Evolutionary conservation across 257 asterid species (phyloP), one percentile per base, ranked within the genome.

Genomic region (Verbascum thapsus): DNA sequence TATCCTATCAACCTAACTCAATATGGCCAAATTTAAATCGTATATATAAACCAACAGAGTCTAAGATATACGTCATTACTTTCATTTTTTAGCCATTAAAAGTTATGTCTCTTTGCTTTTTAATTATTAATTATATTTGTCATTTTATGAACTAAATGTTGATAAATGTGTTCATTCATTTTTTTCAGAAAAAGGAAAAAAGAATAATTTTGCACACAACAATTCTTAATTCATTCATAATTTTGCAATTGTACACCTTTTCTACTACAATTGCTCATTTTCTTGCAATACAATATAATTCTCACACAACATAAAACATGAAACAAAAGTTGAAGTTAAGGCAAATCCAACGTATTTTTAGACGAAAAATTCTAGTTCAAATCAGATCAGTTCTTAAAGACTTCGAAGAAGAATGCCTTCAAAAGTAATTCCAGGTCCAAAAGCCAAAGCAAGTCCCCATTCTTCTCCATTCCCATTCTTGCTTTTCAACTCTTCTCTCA

Each of bases 401-500:
- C 80, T 86, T 19, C 95, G 84, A 10, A 91, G 74, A 59, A 91
- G 96, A 8, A 91, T 86, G 41, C 98, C 98, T 77, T 91, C 98
- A 58, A 91, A 88, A 0, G 98, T 91, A 26, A 91, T 80, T 1
- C 96, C 97, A 0, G 97, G 98, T 1, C 98, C 98, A 61, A 92
- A 92, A 1, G 98, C 97, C 64, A 88, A 52, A 15, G 87, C 96
- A 47, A 88, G 73, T 4, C 97, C 98, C 97, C 98, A 88, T 59
- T 92, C 97, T 59, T 86, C 91, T 0, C 67, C 81, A 9, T 40
- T 67, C 0, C 68, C 53, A 6, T 59, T 74, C 58, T 68, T 76
- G 63, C 72, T 71, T 83, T 18, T 72, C 85, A 85, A 10, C 70
- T 80, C 92, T 56, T 92, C 86, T 70, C 88, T 86, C 90, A 85